Evolutionary conservation across 2,329 filamentous ascomycete genomes (phyloP), one percentile per base, ranked within the genome.

Genomic region (Apiospora arundinis): DNA sequence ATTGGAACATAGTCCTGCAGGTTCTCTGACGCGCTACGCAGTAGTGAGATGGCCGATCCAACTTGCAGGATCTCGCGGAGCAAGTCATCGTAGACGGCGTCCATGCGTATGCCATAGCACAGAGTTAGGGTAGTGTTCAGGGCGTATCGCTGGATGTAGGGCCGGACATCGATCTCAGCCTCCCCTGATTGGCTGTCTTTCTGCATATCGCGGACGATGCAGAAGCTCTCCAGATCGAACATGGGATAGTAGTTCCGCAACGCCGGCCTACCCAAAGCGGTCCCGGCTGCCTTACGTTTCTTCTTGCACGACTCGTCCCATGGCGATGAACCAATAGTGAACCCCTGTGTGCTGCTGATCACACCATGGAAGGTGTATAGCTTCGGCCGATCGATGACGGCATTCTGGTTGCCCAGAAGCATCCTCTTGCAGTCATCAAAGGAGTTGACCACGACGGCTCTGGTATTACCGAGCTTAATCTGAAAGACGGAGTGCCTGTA

Each of bases 41-140:
- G 76, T 0, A 88, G 79, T 1, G 82, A 84, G 67, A 88, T 88
- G 0, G 85, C 85, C 0, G 84, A 86, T 0, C 86, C 86, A 4
- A 88, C 86, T 72, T 88, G 79, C 0, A 88, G 79, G 46, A 89
- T 87, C 75, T 88, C 86, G 4, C 85, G 81, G 11, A 88, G 77
- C 66, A 88, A 78, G 0, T 82, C 81, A 69, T 88, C 87, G 73
- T 86, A 87, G 0, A 87, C 84, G 6, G 79, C 82, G 74, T 88
- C 86, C 86, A 89, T 88, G 1, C 86, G 83, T 49, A 88, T 87
- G 0, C 86, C 86, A 69, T 88, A 88, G 74, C 85, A 88, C 0
- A 88, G 81, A 0, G 86, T 89, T 23, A 89, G 77, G 0, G 86
- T 88, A 0, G 86, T 88, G 76, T 88, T 88, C 11, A 88, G 79